Evolutionary conservation across 306 rosid genomes (phyloP).

Genomic region (Gastrolobium bilobum): DNA sequence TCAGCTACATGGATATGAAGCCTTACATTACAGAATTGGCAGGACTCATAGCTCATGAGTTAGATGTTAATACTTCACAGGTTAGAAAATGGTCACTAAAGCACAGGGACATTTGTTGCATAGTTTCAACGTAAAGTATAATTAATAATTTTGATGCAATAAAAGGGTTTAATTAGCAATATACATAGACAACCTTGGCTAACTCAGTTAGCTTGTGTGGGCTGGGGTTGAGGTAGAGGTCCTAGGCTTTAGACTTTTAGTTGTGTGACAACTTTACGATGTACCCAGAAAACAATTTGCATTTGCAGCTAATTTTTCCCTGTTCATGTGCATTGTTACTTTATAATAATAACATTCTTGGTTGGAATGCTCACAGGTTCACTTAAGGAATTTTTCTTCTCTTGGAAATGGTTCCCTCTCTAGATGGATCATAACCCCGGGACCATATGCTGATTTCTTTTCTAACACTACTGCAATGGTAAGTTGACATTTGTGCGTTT

Average conservation of each 20-base stretch:
- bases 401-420: slow-evolving; percentile 70
- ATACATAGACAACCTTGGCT: slow-evolving; percentile 17
- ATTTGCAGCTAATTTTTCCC: slow-evolving; percentile 15
- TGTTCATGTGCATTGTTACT: slow-evolving; percentile 34
- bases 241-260: slow-evolving; percentile 36
- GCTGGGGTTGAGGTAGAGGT: slow-evolving; percentile 38
- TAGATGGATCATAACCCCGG: slow-evolving; percentile 74
- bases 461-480: slow-evolving; percentile 77
- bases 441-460: slow-evolving; percentile 63
- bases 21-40: slow-evolving; percentile 70
- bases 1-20: slow-evolving; percentile 73
- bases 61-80: slow-evolving; percentile 81
- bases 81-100: slow-evolving; percentile 56
- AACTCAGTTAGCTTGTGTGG: slow-evolving; percentile 28
- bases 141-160: slow-evolving; percentile 6
- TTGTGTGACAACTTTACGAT: slow-evolving; percentile 21
- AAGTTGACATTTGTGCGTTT: slow-evolving; percentile 50
- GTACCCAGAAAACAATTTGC: background rate
- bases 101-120: slow-evolving; percentile 29
- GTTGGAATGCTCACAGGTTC: slow-evolving; percentile 69
- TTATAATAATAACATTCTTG: slow-evolving; percentile 36
- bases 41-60: slow-evolving; percentile 74
- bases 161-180: slow-evolving; percentile 19
- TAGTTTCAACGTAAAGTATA: slow-evolving; percentile 7
- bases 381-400: slow-evolving; percentile 61